A percentile compares a stretch with the other conserved stretches of the same genome.
phyloP scores from a whole-genome alignment of 1,284 basidiomycete species.

The Sporisorium reilianum region DNA sequence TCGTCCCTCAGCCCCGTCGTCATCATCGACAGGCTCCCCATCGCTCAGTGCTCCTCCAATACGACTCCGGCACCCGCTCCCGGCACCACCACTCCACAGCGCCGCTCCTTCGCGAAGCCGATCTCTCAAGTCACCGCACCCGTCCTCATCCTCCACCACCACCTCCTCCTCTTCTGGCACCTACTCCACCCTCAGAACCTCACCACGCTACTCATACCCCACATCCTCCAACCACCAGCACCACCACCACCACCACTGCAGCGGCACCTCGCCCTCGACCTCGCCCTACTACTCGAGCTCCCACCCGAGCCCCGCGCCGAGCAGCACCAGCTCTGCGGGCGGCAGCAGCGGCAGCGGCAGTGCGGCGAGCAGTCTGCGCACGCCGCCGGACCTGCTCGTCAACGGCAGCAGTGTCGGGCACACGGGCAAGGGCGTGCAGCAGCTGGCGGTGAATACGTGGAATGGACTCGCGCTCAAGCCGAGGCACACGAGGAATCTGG shows the following conservation, averaged over 20 bases:
- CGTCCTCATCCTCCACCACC: conserved; percentile 11
- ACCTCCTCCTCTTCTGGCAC: neutral
- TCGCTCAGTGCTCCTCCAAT: conserved; percentile 26
- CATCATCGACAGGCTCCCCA: conserved; percentile 5
- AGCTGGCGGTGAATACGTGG: conserved; percentile 36
- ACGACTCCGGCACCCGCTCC: conserved; percentile 25
- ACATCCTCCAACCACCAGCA: too few species aligned
- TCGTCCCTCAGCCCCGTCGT: neutral
- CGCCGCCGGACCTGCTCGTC: conserved; percentile 56
- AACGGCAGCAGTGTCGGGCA: conserved; percentile 36
- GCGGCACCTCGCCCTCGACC: conserved; percentile 22
- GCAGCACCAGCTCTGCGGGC: conserved; percentile 3
- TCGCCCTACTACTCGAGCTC: conserved; percentile 32
- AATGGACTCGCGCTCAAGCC: conserved; percentile 30
- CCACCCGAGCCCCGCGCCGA: conserved; percentile 27
- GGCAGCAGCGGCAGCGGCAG: conserved; percentile 8
- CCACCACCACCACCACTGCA: neutral
- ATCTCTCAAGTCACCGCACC: neutral
- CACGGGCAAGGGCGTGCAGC: neutral
- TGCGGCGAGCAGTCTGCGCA: conserved; percentile 34
- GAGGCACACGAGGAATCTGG: conserved; percentile 4
- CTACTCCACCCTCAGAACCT: neutral
- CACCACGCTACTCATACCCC: neutral
- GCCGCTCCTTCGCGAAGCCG: neutral
- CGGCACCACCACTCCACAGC: conserved; percentile 8